phyloP scores from a whole-genome alignment of 495 filamentous ascomycete genomes.

The Daldinia decipiens region DNA sequence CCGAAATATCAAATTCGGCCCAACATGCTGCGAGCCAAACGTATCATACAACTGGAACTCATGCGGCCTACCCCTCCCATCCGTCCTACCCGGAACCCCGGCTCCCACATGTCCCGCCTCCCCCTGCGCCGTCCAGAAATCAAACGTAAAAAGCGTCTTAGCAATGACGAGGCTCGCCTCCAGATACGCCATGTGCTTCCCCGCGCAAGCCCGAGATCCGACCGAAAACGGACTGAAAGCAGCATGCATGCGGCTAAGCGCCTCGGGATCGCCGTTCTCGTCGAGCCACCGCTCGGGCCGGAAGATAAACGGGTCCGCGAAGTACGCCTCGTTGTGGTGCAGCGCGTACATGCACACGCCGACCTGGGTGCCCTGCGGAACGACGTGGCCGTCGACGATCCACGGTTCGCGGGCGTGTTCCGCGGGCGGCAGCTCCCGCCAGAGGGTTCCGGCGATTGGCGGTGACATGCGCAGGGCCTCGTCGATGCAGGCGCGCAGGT shows the following conservation, averaged over 20 bases:
- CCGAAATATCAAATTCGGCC: conserved; percentile 6
- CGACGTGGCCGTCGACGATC: conserved; percentile 19
- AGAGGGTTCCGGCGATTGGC: conserved; percentile 57
- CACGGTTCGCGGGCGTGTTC: not conserved
- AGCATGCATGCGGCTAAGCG: conserved; percentile 22
- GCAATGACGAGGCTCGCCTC: conserved; percentile 49
- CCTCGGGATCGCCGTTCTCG: conserved; percentile 37
- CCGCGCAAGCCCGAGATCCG: conserved; percentile 52
- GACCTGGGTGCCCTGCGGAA: conserved; percentile 60
- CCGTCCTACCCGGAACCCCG: not conserved
- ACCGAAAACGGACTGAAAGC: conserved; percentile 57
- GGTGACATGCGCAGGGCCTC: conserved; percentile 68
- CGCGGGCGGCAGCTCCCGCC: conserved; percentile 49
- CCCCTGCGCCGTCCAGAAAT: conserved; percentile 9
- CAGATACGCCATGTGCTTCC: conserved; percentile 35
- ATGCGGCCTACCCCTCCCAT: not conserved
- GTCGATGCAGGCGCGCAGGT: conserved; percentile 42
- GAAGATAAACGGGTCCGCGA: conserved; percentile 59
- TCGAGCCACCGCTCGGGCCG: conserved; percentile 65
- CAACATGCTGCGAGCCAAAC: not conserved
- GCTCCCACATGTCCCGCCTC: not conserved
- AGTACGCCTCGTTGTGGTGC: conserved; percentile 67
- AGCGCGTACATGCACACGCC: conserved; percentile 65
- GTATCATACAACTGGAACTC: conserved; percentile 18
- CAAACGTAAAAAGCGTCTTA: conserved; percentile 39